Base-by-base conservation (phyloP, 1,284 basidiomycete genomes). In the Cutaneotrichosporon sp. region DNA sequence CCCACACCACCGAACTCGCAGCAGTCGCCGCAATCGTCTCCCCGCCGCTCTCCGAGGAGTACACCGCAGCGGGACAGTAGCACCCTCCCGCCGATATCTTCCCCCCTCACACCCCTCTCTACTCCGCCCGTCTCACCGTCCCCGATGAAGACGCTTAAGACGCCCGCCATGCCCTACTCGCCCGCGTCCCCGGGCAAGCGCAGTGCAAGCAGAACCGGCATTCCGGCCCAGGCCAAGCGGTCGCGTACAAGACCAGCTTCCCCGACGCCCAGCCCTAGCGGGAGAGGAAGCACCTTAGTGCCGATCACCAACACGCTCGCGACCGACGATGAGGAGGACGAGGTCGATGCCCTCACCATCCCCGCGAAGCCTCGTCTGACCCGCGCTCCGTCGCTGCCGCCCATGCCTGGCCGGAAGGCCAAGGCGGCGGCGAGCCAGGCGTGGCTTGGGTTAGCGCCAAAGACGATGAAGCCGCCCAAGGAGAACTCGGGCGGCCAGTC, bases 1-100 rank as follows among this genome's bases (percentile, higher is more conserved):
- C 73, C 74, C 10, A 72, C 73, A 7, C 75, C 73, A 20, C 68
- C 69, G 2, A 63, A 69, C 13, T 72, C 73, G 1, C 67, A 67
- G 45, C 70, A 70, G 4, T 69, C 71, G 18, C 66, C 46, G 2
- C 24, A 51, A 13, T 38, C 51, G 8, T 53, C 51, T 22, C 51
- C 51, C 5, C 22, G 55, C n/a, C 47, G 33, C 25, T 59, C 53
- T n/a, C 31, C 53, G 42, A 34, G 33, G 11, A 16, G 43, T 20
- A 56, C 54, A 2, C 55, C 61, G n/a, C 42, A 29, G 9, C 45
- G 58, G 34, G 29, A 46, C 36, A 46, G 45, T 31, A 45, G 45
- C 7, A 29, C 46, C 16, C 52, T 52, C 7, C 59, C 58, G 3
- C 56, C 63, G 3, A 54, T 56, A 18, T 62, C 56, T 10, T 66